Conservation (phyloP, 768 basidiomycete species). For the Pleurotus salmoneostramineus region DNA sequence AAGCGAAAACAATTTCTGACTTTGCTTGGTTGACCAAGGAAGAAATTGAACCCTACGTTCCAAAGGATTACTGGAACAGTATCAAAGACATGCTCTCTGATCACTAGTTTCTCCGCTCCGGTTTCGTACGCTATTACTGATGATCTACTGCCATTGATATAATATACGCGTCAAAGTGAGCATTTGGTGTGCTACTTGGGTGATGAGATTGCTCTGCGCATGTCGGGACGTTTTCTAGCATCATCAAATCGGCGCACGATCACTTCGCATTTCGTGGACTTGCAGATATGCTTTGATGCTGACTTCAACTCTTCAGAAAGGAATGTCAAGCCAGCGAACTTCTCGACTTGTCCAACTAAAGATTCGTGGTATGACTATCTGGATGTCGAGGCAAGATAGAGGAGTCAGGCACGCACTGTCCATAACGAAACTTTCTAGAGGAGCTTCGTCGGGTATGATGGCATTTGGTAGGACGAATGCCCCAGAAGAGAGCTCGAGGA, state of each 20-base stretch:
- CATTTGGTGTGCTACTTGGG: slow-evolving; percentile 29
- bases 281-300: slow-evolving; percentile 82
- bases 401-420: slow-evolving; percentile 68
- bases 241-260: slow-evolving; percentile 91
- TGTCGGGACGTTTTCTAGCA: slow-evolving; percentile 61
- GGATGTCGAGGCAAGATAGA: background rate
- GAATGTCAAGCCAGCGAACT: slow-evolving; percentile 82
- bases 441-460: slow-evolving; percentile 80
- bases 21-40: slow-evolving; percentile 95
- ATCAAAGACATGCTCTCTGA: slow-evolving; percentile 83
- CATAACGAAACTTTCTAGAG: slow-evolving; percentile 76
- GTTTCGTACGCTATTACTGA: slow-evolving; percentile 9
- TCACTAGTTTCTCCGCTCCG: slow-evolving; percentile 27
- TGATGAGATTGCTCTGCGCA: slow-evolving; percentile 50
- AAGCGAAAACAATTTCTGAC: slow-evolving; percentile 52
- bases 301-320: slow-evolving; percentile 79
- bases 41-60: slow-evolving; percentile 75
- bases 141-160: slow-evolving; percentile 6
- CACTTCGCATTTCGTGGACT: slow-evolving; percentile 84
- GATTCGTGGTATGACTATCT: background rate
- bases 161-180: too few relatives aligned
- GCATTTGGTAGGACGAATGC: slow-evolving; percentile 97
- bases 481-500: slow-evolving; percentile 78
- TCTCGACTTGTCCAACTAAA: slow-evolving; percentile 88
- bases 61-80: slow-evolving; percentile 67